These are phyloP conservation scores for Scheffersomyces cryptocercus DNA, from an alignment of 1,139 yeast genomes.

Conservation along the genomic window DNA sequence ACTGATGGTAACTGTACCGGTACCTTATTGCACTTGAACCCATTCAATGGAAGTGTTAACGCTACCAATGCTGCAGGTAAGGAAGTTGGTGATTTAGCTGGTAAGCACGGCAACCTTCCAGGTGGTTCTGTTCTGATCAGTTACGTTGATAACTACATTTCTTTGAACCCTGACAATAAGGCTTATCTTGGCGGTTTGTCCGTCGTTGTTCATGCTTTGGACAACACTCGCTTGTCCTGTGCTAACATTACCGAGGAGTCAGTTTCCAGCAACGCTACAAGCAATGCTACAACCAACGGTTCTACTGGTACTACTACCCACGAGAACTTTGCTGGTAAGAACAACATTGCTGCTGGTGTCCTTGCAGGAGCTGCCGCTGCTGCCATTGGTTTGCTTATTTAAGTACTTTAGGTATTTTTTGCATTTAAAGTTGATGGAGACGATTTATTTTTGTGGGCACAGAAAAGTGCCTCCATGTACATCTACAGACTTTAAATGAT, in stretches of 20 bases:
- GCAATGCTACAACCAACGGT: constrained; percentile 7
- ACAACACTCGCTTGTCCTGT: constrained; percentile 40
- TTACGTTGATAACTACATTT: constrained; percentile 38
- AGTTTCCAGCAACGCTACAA: constrained; percentile 5
- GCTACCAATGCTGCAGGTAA: constrained; percentile 24
- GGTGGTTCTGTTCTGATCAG: constrained; percentile 24
- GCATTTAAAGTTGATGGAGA: no score
- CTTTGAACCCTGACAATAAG: constrained; percentile 34
- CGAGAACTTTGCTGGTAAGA: constrained; percentile 4
- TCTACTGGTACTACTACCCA: neutral
- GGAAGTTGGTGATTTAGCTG: constrained; percentile 46
- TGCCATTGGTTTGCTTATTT: constrained; percentile 15
- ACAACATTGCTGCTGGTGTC: constrained; percentile 14
- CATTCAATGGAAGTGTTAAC: constrained; percentile 34
- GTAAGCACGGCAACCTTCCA: constrained; percentile 38
- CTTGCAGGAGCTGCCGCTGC: constrained; percentile 17
- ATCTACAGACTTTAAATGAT: no score
- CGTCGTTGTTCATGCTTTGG: constrained; percentile 37
- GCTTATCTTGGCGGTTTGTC: constrained; percentile 42
- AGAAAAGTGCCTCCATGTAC: no score
- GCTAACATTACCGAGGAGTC: constrained; percentile 34
- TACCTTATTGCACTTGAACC: constrained; percentile 40
- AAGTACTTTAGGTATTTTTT: neutral
- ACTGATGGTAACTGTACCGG: constrained; percentile 42
- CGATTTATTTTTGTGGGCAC: no score